Conservation (phyloP, 208 protist species). For the Trypanosomatidae sp. region DNA sequence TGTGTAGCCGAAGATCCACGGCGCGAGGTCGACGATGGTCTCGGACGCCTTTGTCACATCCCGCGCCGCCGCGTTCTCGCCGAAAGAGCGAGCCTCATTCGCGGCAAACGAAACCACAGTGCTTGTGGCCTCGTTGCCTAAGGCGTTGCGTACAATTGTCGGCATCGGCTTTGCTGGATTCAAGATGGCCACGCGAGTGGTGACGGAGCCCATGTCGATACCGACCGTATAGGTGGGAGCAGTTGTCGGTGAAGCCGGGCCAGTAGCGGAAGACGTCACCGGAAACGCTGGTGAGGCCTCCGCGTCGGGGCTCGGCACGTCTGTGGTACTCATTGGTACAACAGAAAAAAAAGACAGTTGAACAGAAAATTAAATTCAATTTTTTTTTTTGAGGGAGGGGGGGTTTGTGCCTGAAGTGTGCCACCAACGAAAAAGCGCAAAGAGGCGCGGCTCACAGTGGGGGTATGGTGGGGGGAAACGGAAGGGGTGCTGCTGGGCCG, state of each 20-base stretch:
- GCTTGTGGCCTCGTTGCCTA: slow-evolving; percentile 69
- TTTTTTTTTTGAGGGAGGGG: no score
- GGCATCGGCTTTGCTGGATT: slow-evolving; percentile 60
- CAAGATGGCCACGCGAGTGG: slow-evolving; percentile 55
- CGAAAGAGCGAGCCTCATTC: slow-evolving; percentile 55
- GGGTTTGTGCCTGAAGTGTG: background rate
- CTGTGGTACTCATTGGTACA: slow-evolving; percentile 11
- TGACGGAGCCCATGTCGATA: slow-evolving; percentile 62
- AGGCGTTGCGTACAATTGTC: slow-evolving; percentile 58
- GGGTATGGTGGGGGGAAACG: background rate
- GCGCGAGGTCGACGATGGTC: slow-evolving; percentile 54
- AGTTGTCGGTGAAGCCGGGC: slow-evolving; percentile 1
- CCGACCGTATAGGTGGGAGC: slow-evolving; percentile 35
- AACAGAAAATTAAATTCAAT: background rate
- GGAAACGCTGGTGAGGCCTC: slow-evolving; percentile 4
- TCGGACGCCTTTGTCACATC: slow-evolving; percentile 57
- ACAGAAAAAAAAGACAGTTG: background rate
- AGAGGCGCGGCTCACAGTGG: background rate
- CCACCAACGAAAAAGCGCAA: background rate
- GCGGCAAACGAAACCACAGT: slow-evolving; percentile 55
- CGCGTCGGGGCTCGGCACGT: background rate
- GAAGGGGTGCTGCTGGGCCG: background rate
- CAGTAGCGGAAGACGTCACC: background rate
- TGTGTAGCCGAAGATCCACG: slow-evolving; percentile 44
- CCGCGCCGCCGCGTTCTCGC: slow-evolving; percentile 59